A percentile compares a stretch with the other conserved stretches of the same genome.
phyloP scores from a whole-genome alignment of 2,329 filamentous ascomycete species.

The Talaromyces funiculosus region DNA sequence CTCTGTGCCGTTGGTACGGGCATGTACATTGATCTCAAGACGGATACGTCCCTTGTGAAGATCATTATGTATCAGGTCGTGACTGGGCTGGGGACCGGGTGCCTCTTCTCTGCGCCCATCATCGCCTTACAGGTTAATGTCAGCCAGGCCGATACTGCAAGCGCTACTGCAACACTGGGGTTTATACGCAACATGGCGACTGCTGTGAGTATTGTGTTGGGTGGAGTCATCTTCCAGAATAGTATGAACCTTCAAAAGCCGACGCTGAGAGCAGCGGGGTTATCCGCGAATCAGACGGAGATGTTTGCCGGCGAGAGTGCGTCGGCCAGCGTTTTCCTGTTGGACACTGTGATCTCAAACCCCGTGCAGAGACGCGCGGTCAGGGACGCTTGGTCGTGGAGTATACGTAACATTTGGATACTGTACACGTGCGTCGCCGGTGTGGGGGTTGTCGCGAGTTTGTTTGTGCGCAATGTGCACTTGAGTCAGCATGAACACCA shows the following conservation, averaged over 20 bases:
- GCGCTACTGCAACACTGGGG: slow-evolving; percentile 48
- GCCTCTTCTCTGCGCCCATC: slow-evolving; percentile 51
- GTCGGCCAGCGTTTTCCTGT: slow-evolving; percentile 41
- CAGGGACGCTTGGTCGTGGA: slow-evolving; percentile 44
- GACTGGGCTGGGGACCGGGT: slow-evolving; percentile 46
- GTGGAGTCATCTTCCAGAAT: slow-evolving; percentile 76
- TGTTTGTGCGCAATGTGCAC: slow-evolving; percentile 41
- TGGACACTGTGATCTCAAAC: slow-evolving; percentile 21
- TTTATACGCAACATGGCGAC: slow-evolving; percentile 64
- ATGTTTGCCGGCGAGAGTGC: slow-evolving; percentile 39
- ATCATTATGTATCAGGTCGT: slow-evolving; percentile 49
- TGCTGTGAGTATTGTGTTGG: slow-evolving; percentile 63
- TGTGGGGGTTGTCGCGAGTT: slow-evolving; percentile 37
- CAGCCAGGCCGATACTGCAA: slow-evolving; percentile 44
- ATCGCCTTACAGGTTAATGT: slow-evolving; percentile 53
- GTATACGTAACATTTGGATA: slow-evolving; percentile 47
- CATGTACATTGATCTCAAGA: slow-evolving; percentile 40
- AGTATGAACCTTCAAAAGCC: slow-evolving; percentile 45
- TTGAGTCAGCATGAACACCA: slow-evolving; percentile 44
- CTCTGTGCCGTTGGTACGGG: slow-evolving; percentile 45
- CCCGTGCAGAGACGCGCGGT: slow-evolving; percentile 38
- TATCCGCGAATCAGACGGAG: slow-evolving; percentile 20
- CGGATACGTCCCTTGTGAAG: slow-evolving; percentile 31
- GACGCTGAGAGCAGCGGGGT: slow-evolving; percentile 53
- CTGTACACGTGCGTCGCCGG: slow-evolving; percentile 42